Percentiles rank a stretch among this genome's conserved stretches.
Conservation (phyloP, 495 filamentous ascomycete species). For the Umbilicaria muhlenbergii region DNA sequence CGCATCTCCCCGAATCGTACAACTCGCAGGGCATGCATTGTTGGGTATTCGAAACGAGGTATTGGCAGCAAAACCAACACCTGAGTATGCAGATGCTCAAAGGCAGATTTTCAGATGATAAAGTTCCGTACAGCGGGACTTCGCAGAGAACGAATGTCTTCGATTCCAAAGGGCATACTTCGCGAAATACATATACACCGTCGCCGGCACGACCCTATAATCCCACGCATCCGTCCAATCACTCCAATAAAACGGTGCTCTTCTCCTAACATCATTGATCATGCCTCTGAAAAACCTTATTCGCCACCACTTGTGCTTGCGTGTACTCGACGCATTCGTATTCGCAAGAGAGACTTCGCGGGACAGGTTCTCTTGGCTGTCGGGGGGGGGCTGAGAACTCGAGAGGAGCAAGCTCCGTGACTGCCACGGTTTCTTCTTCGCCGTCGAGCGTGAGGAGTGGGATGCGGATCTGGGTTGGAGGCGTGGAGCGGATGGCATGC, state of each 20-base stretch:
- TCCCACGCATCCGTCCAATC: conserved; percentile 78
- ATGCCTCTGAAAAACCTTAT: conserved; percentile 47
- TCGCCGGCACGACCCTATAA: conserved; percentile 67
- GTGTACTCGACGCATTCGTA: no score
- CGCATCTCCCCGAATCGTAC: no score
- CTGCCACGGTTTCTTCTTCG: conserved; percentile 1
- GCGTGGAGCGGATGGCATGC: neutral
- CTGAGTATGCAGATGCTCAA: no score
- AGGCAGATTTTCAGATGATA: no score
- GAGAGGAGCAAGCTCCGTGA: neutral
- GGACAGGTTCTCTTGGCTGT: neutral
- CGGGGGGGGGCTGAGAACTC: neutral
- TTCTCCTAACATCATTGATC: conserved; percentile 54
- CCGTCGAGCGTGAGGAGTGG: neutral
- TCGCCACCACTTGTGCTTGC: conserved; percentile 39
- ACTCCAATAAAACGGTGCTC: conserved; percentile 58
- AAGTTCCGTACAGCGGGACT: no score
- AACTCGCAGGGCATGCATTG: no score
- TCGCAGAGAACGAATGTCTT: neutral
- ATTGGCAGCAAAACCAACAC: no score
- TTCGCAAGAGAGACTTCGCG: no score
- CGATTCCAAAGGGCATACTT: conserved; percentile 37
- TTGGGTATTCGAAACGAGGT: no score
- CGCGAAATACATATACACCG: conserved; percentile 82
- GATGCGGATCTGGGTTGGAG: neutral